A percentile compares a stretch with the other conserved stretches of the same genome.
Evolutionary conservation across 257 asterid species (phyloP).

Genomic region (Ophiorrhiza pumila): DNA sequence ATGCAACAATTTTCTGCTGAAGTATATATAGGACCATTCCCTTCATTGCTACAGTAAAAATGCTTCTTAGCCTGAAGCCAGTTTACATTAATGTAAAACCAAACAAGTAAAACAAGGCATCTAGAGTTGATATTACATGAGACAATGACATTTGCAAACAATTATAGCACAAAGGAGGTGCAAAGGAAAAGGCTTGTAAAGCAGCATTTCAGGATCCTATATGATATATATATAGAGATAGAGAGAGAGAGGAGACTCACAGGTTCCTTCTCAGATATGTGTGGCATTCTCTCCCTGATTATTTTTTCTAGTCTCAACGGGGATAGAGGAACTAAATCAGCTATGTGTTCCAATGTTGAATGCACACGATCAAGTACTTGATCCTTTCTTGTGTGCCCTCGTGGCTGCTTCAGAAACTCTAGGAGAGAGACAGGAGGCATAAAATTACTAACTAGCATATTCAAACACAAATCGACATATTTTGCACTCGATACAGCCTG

Average conservation of each 20-base stretch:
- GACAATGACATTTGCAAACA: background rate
- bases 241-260: conserved; percentile 39
- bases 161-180: background rate
- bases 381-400: conserved; percentile 56
- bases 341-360: conserved; percentile 58
- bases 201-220: background rate
- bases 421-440: conserved; percentile 54
- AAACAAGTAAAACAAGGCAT: background rate
- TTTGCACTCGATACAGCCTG: conserved; percentile 83
- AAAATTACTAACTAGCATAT: conserved; percentile 76
- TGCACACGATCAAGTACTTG: conserved; percentile 81
- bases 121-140: no score
- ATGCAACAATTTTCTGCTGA: background rate
- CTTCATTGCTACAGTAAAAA: background rate
- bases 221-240: background rate
- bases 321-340: conserved; percentile 69
- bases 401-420: conserved; percentile 51
- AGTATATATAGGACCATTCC: background rate
- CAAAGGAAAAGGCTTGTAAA: background rate
- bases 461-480: conserved; percentile 74
- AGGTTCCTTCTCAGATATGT: conserved; percentile 38
- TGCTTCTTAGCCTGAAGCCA: background rate
- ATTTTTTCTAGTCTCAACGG: conserved; percentile 70
- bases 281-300: conserved; percentile 63
- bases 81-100: background rate